A percentile compares a stretch with the other conserved stretches of the same genome.
These are phyloP conservation scores for Linnemannia exigua DNA, from an alignment of 192 early-diverging fungal species.

Conservation along the genomic window DNA sequence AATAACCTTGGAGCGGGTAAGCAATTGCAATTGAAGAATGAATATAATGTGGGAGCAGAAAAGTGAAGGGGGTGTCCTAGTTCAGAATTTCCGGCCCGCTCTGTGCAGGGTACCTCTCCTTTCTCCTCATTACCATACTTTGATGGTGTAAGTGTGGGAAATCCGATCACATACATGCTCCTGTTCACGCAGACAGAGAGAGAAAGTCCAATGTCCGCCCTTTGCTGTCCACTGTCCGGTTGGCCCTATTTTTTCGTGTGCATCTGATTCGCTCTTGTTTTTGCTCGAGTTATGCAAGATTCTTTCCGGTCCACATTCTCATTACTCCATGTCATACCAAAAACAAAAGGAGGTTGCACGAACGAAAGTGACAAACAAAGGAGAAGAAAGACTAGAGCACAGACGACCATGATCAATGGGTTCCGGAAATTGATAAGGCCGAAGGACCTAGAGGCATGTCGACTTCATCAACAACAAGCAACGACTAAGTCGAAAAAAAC, in stretches of 20 bases:
- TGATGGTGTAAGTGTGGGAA: not conserved
- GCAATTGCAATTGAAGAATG: not conserved
- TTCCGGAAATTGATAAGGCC: not conserved
- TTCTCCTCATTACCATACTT: not conserved
- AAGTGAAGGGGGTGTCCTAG: not conserved
- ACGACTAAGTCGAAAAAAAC: no score
- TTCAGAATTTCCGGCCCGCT: not conserved
- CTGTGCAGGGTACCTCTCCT: not conserved
- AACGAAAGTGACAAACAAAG: not conserved
- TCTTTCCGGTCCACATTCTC: not conserved
- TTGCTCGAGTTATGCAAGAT: not conserved
- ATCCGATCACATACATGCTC: not conserved
- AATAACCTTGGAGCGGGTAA: slow-evolving; percentile 3
- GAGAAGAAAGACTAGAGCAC: not conserved
- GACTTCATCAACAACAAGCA: not conserved
- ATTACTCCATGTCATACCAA: not conserved
- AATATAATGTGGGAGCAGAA: not conserved
- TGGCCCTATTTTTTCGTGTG: slow-evolving; percentile 3
- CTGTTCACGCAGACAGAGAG: not conserved
- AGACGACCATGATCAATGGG: not conserved
- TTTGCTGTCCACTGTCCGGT: not conserved
- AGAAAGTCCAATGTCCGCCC: not conserved
- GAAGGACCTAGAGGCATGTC: not conserved
- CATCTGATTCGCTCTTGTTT: not conserved
- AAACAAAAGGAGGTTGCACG: not conserved